Evolutionary conservation across 2,329 filamentous ascomycete species (phyloP).

Genomic region (Magnaporthiopsis poae): DNA sequence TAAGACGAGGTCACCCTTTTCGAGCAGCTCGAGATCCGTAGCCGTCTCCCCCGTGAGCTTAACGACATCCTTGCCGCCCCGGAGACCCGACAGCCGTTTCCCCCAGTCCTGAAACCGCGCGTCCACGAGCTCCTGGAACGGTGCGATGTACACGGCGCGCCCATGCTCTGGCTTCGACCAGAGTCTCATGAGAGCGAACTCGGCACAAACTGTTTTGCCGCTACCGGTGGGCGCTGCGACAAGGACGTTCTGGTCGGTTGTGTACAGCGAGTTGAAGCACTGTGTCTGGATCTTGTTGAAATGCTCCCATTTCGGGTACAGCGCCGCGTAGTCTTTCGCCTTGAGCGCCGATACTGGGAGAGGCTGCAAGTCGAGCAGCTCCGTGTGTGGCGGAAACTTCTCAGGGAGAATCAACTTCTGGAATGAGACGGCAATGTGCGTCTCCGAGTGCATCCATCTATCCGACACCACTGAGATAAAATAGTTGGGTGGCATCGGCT

Average conservation of each 20-base stretch:
- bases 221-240: conserved; percentile 86
- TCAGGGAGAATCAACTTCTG: conserved; percentile 89
- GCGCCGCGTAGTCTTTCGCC: conserved; percentile 64
- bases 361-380: conserved; percentile 81
- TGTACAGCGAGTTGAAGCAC: conserved; percentile 86
- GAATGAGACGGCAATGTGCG: conserved; percentile 84
- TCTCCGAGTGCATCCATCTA: conserved; percentile 97
- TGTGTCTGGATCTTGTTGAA: conserved; percentile 99
- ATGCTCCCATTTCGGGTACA: conserved; percentile 75
- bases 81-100: conserved; percentile 59
- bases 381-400: conserved; percentile 90
- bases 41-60: conserved; percentile 91
- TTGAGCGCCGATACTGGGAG: conserved; percentile 77
- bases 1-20: conserved; percentile 77
- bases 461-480: conserved; percentile 93
- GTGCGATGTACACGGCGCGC: conserved; percentile 85
- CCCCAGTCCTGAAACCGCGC: conserved; percentile 75
- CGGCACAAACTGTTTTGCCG: conserved; percentile 93
- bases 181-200: conserved; percentile 81
- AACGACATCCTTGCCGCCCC: conserved; percentile 78
- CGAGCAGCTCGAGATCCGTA: conserved; percentile 78
- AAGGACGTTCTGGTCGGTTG: conserved; percentile 86
- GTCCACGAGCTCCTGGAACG: conserved; percentile 88
- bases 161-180: conserved; percentile 65
- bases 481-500: conserved; percentile 97